These are phyloP conservation scores for Calonectria pseudoturangicola DNA, from an alignment of 2,329 filamentous ascomycete species.

Conservation along the genomic window DNA sequence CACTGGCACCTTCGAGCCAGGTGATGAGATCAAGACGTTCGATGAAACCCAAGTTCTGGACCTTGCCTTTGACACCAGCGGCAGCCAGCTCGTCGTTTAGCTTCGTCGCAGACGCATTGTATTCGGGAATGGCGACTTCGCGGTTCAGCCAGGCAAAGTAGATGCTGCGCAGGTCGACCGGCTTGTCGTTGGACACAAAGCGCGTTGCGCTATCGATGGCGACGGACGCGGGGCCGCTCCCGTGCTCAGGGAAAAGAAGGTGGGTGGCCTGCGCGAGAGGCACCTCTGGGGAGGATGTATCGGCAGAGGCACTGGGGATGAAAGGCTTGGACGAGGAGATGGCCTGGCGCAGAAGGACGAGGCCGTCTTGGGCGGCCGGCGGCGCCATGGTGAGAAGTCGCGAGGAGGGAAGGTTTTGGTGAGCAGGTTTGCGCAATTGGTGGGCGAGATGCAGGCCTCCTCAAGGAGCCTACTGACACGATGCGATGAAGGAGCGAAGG, in stretches of 20 bases:
- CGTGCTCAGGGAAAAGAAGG: constrained; percentile 81
- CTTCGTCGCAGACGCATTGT: constrained; percentile 87
- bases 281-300: constrained; percentile 77
- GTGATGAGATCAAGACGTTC: constrained; percentile 94
- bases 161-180: constrained; percentile 92
- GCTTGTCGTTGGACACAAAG: constrained; percentile 85
- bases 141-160: constrained; percentile 98
- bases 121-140: constrained; percentile 91
- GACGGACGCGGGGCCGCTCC: constrained; percentile 73
- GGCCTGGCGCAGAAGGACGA: constrained; percentile 88
- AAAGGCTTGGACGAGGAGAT: constrained; percentile 83
- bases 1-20: constrained; percentile 92
- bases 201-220: constrained; percentile 85
- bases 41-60: constrained; percentile 93
- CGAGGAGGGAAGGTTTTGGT: background rate
- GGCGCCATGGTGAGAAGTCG: constrained; percentile 69
- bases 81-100: constrained; percentile 86
- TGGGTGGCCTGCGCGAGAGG: constrained; percentile 85
- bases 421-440: constrained; percentile 13
- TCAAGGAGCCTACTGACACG: background rate
- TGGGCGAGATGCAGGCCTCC: background rate
- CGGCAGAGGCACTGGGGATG: constrained; percentile 82
- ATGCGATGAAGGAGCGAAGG: background rate
- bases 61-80: constrained; percentile 77
- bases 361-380: constrained; percentile 80